Base-by-base conservation (phyloP, 1,284 basidiomycete species). In the Trametes sp. region DNA sequence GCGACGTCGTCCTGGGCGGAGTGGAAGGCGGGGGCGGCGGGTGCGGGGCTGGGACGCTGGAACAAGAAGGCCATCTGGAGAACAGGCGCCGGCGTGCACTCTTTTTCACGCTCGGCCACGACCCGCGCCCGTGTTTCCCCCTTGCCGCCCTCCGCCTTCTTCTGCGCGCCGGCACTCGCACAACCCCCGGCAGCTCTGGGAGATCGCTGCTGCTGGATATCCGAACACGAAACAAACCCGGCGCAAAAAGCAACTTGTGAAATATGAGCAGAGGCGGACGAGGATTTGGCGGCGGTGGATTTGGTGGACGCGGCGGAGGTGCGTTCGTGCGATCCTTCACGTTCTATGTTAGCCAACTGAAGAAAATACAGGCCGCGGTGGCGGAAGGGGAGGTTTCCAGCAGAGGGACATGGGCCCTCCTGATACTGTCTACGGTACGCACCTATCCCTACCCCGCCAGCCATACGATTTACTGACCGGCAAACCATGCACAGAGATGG, bases 331-430 rank as follows among this genome's bases (percentile, higher is more conserved):
- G 8, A 23, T 24, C 9, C 42, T 26, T 6, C 21, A 24, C 10
- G 4, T 24, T 11, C 42, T 9, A 8, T 11, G 42, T 24, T 5
- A n/a, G 8, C 19, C 41, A n/a, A 42, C 10, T 24, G 4, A 23
- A 24, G 24, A 6, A 21, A 41, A 4, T 54, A 4, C 29, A 72
- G 73, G 72, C 16, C 67, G 70, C 54, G 67, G 72, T 16, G 69
- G 70, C 36, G 74, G 76, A 31, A 57, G 76, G 42, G 74, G 76
- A n/a, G 74, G 85, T 42, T 87, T 88, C 72, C 84, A 87, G 64
- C 87, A 88, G 65, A 82, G 90, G 58, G 91, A 94, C 73, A 73
- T 82, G 44, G 95, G 94, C 46, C 95, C 94, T 72, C 95, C 95
- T 59, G 93, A 95, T 61, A 86, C 84, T 57, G 94, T 96, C 24